Conservation (phyloP, 2,329 filamentous ascomycete genomes). For the Alternaria sp. region DNA sequence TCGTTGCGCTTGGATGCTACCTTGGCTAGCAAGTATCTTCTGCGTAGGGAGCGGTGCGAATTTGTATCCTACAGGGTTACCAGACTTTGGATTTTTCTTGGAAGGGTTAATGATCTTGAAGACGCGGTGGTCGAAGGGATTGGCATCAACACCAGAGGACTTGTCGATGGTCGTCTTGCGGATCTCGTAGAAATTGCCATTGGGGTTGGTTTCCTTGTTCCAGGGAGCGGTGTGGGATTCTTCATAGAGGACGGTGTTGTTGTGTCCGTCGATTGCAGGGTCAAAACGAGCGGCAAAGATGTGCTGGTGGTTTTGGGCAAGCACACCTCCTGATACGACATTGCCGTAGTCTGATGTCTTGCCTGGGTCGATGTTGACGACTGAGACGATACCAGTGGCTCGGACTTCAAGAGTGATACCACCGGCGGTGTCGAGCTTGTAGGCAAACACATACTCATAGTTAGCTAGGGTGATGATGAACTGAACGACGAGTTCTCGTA, state of each 20-base stretch:
- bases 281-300: constrained; percentile 68
- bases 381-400: constrained; percentile 72
- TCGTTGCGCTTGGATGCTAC: constrained; percentile 56
- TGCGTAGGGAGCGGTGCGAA: constrained; percentile 59
- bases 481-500: constrained; percentile 70
- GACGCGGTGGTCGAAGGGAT: constrained; percentile 62
- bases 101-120: constrained; percentile 63
- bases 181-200: constrained; percentile 68
- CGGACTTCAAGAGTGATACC: constrained; percentile 68
- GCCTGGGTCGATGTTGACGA: constrained; percentile 66
- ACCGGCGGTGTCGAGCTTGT: constrained; percentile 70
- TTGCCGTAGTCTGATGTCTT: constrained; percentile 66
- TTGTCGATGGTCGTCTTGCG: constrained; percentile 58
- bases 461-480: constrained; percentile 74
- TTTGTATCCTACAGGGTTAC: constrained; percentile 59
- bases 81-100: constrained; percentile 56
- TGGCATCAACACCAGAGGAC: constrained; percentile 62
- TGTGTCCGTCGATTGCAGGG: constrained; percentile 66
- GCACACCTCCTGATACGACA: constrained; percentile 68
- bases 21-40: constrained; percentile 58
- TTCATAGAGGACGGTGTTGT: constrained; percentile 64
- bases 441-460: constrained; percentile 75
- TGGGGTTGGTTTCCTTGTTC: constrained; percentile 65
- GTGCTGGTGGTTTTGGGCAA: constrained; percentile 76
- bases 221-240: constrained; percentile 61